Evolutionary conservation across 306 rosid genomes (phyloP).

Genomic region (Castanea sativa): DNA sequence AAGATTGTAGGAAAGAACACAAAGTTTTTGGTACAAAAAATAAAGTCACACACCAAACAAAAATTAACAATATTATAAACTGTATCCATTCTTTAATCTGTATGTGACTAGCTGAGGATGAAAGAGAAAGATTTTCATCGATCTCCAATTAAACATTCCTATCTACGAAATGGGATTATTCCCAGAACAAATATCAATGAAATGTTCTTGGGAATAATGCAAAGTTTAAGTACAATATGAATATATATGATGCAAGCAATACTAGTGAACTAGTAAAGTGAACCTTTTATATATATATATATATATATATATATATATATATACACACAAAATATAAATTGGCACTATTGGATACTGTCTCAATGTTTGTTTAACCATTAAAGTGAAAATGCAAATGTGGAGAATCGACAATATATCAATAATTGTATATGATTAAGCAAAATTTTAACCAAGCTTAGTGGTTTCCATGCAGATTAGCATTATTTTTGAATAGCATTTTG

Average conservation of each 20-base stretch:
- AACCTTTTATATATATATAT: not conserved
- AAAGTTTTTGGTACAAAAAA: too few species aligned
- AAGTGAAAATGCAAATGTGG: slow-evolving; percentile 8
- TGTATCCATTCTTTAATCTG: too few species aligned
- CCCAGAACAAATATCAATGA: not conserved
- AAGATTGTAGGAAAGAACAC: too few species aligned
- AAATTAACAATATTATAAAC: too few species aligned
- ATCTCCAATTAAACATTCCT: too few species aligned
- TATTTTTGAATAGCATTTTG: not conserved
- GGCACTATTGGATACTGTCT: slow-evolving; percentile 3
- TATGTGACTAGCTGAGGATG: too few species aligned
- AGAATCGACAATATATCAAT: slow-evolving; percentile 13
- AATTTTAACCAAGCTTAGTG: not conserved
- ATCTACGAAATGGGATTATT: too few species aligned
- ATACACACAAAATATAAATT: not conserved
- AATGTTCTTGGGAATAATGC: not conserved
- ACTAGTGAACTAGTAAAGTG: not conserved
- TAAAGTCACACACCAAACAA: too few species aligned
- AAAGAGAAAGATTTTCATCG: too few species aligned
- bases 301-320: not conserved
- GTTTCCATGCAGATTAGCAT: slow-evolving; percentile 23
- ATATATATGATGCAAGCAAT: not conserved
- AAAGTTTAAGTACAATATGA: not conserved
- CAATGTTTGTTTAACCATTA: slow-evolving; percentile 3
- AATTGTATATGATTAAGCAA: slow-evolving; percentile 12